Evolutionary conservation across 2,329 filamentous ascomycete genomes (phyloP), one percentile per base, ranked within the genome.

Genomic region (Aspergillus sojae): DNA sequence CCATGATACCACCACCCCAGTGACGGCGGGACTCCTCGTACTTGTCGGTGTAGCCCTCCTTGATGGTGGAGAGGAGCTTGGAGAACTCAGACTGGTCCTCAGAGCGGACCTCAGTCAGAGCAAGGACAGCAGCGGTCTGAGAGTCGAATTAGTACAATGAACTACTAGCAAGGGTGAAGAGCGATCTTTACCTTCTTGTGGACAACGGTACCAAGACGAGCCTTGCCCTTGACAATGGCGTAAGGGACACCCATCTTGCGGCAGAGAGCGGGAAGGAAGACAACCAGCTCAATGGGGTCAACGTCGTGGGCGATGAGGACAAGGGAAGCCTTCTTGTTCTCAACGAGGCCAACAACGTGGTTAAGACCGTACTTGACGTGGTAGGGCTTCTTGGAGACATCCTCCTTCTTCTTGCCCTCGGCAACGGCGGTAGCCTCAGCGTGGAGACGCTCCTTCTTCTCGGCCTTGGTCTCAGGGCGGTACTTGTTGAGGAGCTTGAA

Each of bases 401-500:
- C 94, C 89, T 99, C 96, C 92, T 98, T 98, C 92, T 98, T 99
- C 92, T 98, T 97, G 83, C 96, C 95, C 84, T 98, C 94, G 82
- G 93, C 90, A 82, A 99, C 89, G 78, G 95, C 96, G 76, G 94
- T 97, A 71, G 96, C 95, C 89, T 99, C 95, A 89, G 97, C 93
- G 82, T 92, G 89, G 72, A 99, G 88, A 85, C 95, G 93, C 88
- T 99, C 96, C 90, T 98, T 99, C 93, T 99, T 99, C 91, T 98
- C 94, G 76, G 87, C 86, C 90, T 97, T 98, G 83, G 92, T 96
- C 89, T 99, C 95, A 74, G 95, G 95, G 77, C 94, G 93, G 91
- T 99, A 99, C 89, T 99, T 99, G 92, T 97, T 96, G 80, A 99
- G 92, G 80, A 99, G 91, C 89, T 98, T 98, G 89, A 99, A 95